Percentiles rank a stretch among this genome's conserved stretches.
These are phyloP conservation scores for Pyrenophora teres DNA, from an alignment of 2,329 filamentous ascomycete species.

Conservation along the genomic window DNA sequence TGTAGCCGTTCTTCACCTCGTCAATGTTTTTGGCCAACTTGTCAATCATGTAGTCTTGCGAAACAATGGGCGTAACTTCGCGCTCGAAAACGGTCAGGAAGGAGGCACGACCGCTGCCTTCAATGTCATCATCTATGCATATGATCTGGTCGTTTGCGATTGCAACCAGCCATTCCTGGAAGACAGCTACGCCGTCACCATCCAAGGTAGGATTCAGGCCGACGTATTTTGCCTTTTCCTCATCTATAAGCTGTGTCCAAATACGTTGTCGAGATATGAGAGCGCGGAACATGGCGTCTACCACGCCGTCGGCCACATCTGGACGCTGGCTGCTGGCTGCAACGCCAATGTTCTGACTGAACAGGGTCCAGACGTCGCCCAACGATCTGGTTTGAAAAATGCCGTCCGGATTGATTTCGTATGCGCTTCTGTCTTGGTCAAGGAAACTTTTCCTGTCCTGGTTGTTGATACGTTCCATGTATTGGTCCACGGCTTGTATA, in stretches of 20 bases:
- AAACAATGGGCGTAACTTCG: conserved; percentile 80
- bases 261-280: conserved; percentile 80
- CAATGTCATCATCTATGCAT: conserved; percentile 82
- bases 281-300: conserved; percentile 92
- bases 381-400: conserved; percentile 91
- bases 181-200: conserved; percentile 74
- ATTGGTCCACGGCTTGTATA: conserved; percentile 93
- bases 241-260: conserved; percentile 87
- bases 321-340: conserved; percentile 82
- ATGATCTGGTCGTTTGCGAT: conserved; percentile 98
- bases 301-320: conserved; percentile 91
- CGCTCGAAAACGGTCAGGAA: conserved; percentile 87
- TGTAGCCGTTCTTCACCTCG: conserved; percentile 83
- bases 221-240: conserved; percentile 77
- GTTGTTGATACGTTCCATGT: conserved; percentile 90
- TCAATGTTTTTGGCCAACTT: conserved; percentile 74
- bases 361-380: conserved; percentile 96
- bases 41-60: conserved; percentile 71
- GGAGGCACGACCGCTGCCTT: conserved; percentile 65
- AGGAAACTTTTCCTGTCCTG: conserved; percentile 82
- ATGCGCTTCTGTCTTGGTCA: conserved; percentile 75
- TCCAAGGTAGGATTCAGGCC: conserved; percentile 59
- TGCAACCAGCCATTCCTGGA: conserved; percentile 91
- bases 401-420: conserved; percentile 77
- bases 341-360: conserved; percentile 87